Evolutionary conservation across 139 green algal genomes (phyloP), one percentile per base, ranked within the genome.

Genomic region (Coelastrella sp.): DNA sequence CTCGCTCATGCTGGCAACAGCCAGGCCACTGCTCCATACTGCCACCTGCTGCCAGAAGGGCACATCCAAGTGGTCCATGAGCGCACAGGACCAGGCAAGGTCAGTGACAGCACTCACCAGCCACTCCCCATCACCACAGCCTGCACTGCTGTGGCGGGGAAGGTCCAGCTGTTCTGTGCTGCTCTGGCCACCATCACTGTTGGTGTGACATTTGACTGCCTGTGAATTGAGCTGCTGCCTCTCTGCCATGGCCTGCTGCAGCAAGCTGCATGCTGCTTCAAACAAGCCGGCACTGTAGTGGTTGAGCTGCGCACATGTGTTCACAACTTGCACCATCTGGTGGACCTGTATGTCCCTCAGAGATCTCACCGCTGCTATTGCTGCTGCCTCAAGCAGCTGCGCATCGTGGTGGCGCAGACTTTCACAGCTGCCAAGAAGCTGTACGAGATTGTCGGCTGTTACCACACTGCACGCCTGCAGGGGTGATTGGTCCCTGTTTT

Each of bases 51-150:
- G 70, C 22, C 61, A 24, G 68, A 81, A 88, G 9, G 17, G 10
- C 10, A 25, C 17, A 7, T 81, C 68, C 8, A 80, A 57, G 68
- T 88, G 84, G 6, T 68, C 4, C 49, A 88, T 63, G 17, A 88
- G 65, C 60, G 49, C 84, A 88, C 84, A 88, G 15, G 84, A 80
- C 68, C 68, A 88, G 6, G 84, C 35, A 22, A 88, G 56, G 12
- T 81, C 58, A 35, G 84, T 81, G 8, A 88, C 7, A 19, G 11
- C 5, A 14, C 49, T 81, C 19, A 14, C 56, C 22, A 74, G 58
- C 20, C 27, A 58, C 74, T 57, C 12, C 63, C 24, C 58, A 24
- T 58, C 25, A 17, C 74, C 60, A 58, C 22, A 72, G 80, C 59
- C 22, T n/a, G 58, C 60, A 24, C 80, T 75, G 35, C 35, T 49